These are phyloP conservation scores for Candida railenensis DNA, from an alignment of 805 yeast genomes.

Conservation along the genomic window DNA sequence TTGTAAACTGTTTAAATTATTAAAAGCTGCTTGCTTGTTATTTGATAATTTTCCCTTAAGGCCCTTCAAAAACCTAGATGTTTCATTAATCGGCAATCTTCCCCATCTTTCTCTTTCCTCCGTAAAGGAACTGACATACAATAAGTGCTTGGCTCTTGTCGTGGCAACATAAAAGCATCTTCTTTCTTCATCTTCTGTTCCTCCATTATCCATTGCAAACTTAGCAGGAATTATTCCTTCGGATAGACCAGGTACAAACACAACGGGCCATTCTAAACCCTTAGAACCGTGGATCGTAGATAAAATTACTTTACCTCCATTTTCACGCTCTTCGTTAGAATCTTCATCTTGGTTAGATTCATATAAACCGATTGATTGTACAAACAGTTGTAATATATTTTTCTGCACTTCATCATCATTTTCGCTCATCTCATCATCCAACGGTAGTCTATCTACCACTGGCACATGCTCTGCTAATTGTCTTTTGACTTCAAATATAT, in stretches of 20 bases:
- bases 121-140: conserved; percentile 43
- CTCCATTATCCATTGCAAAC: conserved; percentile 36
- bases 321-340: conserved; percentile 12
- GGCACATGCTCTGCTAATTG: conserved; percentile 37
- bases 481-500: conserved; percentile 38
- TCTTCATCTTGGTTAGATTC: conserved; percentile 25
- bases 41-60: neutral
- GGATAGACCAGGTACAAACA: conserved; percentile 71
- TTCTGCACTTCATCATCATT: neutral
- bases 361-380: conserved; percentile 34
- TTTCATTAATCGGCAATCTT: conserved; percentile 1
- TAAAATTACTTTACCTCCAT: conserved; percentile 30
- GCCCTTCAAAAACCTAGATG: conserved; percentile 3
- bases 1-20: neutral
- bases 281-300: conserved; percentile 92
- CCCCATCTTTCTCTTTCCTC: conserved; percentile 10
- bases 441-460: conserved; percentile 20
- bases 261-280: conserved; percentile 95
- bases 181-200: conserved; percentile 62
- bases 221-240: conserved; percentile 67
- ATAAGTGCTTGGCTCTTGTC: conserved; percentile 70
- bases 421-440: conserved; percentile 14
- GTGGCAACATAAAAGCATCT: conserved; percentile 85
- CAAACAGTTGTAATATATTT: conserved; percentile 22
- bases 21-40: neutral